Conservation (phyloP, 306 rosid species). For the Casuarina glauca region DNA sequence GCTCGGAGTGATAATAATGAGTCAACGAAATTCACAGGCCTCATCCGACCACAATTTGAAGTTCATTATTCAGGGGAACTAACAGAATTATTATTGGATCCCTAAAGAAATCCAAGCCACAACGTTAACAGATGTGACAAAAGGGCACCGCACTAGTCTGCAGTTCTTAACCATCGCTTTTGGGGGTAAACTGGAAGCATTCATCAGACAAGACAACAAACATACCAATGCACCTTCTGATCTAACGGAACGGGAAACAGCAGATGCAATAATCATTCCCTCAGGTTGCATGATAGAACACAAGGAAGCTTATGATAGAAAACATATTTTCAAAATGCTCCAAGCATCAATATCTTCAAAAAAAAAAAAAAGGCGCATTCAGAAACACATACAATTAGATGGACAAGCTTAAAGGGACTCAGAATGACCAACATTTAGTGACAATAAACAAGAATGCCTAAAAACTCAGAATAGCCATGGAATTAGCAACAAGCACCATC, state of each 20-base stretch:
- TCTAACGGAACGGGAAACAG: background rate
- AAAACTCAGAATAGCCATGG: conserved; percentile 44
- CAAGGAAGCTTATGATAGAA: conserved; percentile 11
- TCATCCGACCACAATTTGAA: background rate
- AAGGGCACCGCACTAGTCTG: background rate
- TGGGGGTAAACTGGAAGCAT: background rate
- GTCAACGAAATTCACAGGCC: background rate
- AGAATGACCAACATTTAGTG: conserved; percentile 52
- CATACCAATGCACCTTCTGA: background rate
- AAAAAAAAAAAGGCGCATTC: conserved; percentile 56
- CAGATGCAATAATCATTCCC: background rate
- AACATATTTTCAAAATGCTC: conserved; percentile 46
- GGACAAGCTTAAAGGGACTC: conserved; percentile 62
- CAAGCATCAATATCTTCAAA: conserved; percentile 47
- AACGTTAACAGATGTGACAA: background rate
- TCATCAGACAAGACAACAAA: conserved; percentile 6
- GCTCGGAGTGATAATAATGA: background rate
- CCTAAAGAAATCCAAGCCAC: background rate
- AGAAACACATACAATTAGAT: conserved; percentile 56
- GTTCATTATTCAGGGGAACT: background rate
- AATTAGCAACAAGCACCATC: conserved; percentile 59
- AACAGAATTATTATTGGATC: background rate
- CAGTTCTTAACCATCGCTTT: background rate
- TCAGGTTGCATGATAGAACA: background rate
- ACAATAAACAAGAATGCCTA: conserved; percentile 69